Base-by-base conservation (phyloP, 2,329 filamentous ascomycete species). In the Colletotrichum sp. region DNA sequence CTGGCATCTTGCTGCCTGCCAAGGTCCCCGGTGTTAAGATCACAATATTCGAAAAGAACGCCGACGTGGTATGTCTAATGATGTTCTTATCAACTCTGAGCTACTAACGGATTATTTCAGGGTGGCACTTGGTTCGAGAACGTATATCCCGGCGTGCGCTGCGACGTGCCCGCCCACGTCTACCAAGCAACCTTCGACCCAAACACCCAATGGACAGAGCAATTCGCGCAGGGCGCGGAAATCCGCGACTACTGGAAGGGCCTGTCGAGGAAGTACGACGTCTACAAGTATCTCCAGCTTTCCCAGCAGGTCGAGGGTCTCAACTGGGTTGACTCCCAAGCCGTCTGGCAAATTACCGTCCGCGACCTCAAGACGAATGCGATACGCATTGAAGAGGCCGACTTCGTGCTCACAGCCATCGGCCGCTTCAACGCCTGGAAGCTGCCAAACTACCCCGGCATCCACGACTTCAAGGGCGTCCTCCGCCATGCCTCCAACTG, bases 111-210 rank as follows among this genome's bases (percentile, higher is more conserved):
- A 1, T 10, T 2, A 1, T 0, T 15, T 10, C 43, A 88, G 86
- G 88, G 88, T 34, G 88, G 89, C 2, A 90, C 88, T 5, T 91
- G 89, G 89, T 86, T 88, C 65, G 88, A 89, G 75, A 91, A 90
- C 70, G 80, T 86, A 6, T 94, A 94, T 77, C 92, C 92, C 0
- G 93, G 92, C 3, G 91, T 93, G 1, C 86, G 91, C 56, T 95
- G 93, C 78, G 93, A 94, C 80, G 70, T 95, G 16, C 92, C 93
- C 0, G 90, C 92, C 1, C 92, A 94, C 80, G 92, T 93, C 25
- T 95, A 95, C 79, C 93, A 94, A 80, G 90, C 90, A 9, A 92
- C 91, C 0, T 95, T 94, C 81, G 87, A 88, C 8, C 92, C 93
- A 1, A 95, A 95, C 71, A 90, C 88, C 0, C 87, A 94, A 77